These are phyloP conservation scores for Schizophyllum amplum DNA, from an alignment of 1,284 basidiomycete species.

Conservation along the genomic window DNA sequence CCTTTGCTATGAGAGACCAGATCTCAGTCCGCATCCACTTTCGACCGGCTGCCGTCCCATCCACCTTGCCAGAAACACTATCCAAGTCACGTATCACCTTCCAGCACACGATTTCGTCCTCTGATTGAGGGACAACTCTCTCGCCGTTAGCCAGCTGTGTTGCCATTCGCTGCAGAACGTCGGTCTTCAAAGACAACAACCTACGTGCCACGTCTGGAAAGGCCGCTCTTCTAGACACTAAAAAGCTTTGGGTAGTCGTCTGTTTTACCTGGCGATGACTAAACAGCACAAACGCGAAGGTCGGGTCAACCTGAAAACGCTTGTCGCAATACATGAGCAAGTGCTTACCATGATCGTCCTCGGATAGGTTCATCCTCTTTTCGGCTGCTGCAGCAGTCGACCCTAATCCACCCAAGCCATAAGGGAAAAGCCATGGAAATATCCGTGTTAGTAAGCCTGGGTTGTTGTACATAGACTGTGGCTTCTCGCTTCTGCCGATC, in stretches of 20 bases:
- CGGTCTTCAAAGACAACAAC: constrained; percentile 8
- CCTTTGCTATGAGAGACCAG: constrained; percentile 19
- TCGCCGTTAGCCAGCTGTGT: constrained; percentile 14
- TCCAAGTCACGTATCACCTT: constrained; percentile 25
- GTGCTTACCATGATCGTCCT: constrained; percentile 14
- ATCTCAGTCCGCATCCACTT: constrained; percentile 22
- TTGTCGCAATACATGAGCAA: constrained; percentile 23
- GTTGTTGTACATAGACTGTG: not conserved
- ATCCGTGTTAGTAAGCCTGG: not conserved
- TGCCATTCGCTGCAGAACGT: constrained; percentile 10
- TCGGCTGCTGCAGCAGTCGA: not conserved
- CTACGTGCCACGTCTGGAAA: constrained; percentile 15
- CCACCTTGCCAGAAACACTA: constrained; percentile 20
- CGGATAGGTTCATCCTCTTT: constrained; percentile 10
- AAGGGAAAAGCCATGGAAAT: constrained; percentile 5
- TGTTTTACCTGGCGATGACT: constrained; percentile 16
- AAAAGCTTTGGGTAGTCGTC: constrained; percentile 11
- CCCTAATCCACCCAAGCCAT: not conserved
- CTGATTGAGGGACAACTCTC: constrained; percentile 17
- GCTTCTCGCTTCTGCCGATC: not conserved
- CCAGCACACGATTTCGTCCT: constrained; percentile 26
- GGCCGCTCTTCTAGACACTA: constrained; percentile 14
- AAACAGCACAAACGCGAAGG: constrained; percentile 14
- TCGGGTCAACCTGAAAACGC: constrained; percentile 16
- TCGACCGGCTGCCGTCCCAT: constrained; percentile 17